These are phyloP conservation scores for Fusarium paranaense DNA, from an alignment of 2,329 filamentous ascomycete genomes.

Conservation along the genomic window DNA sequence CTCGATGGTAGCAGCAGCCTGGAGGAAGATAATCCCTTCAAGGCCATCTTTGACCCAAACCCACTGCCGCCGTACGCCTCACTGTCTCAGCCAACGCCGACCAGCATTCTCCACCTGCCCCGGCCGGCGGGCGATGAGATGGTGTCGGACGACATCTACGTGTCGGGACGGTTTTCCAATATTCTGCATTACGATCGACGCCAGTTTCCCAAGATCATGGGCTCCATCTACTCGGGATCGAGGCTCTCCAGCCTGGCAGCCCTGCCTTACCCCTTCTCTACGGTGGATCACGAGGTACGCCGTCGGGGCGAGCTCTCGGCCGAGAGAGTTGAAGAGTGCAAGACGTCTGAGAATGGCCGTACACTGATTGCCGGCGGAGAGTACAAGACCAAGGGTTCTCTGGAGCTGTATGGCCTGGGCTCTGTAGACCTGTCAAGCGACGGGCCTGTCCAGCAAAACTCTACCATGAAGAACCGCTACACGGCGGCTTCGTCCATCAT, in stretches of 20 bases:
- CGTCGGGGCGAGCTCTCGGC: conserved; percentile 66
- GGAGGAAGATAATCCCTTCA: conserved; percentile 48
- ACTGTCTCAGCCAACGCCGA: conserved; percentile 82
- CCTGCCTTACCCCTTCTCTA: conserved; percentile 75
- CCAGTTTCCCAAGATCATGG: conserved; percentile 81
- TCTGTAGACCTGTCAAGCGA: conserved; percentile 44
- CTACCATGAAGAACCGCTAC: conserved; percentile 81
- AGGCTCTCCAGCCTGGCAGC: conserved; percentile 79
- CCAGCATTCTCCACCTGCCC: conserved; percentile 84
- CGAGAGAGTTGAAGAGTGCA: conserved; percentile 65
- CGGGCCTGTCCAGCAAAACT: conserved; percentile 53
- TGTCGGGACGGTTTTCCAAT: conserved; percentile 88
- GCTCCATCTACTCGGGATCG: conserved; percentile 86
- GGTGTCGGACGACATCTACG: conserved; percentile 83
- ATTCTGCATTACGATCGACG: conserved; percentile 91
- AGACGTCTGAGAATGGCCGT: conserved; percentile 63
- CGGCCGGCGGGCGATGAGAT: conserved; percentile 62
- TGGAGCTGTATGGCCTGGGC: conserved; percentile 83
- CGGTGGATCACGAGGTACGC: conserved; percentile 69
- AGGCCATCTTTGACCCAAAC: conserved; percentile 62
- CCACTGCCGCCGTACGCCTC: conserved; percentile 72
- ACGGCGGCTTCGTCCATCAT: conserved; percentile 85
- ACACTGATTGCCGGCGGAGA: conserved; percentile 87
- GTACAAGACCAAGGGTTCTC: conserved; percentile 90
- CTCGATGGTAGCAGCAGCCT: conserved; percentile 44